Evolutionary conservation across 139 green algal species (phyloP).

Genomic region (Coccomyxa sp.): DNA sequence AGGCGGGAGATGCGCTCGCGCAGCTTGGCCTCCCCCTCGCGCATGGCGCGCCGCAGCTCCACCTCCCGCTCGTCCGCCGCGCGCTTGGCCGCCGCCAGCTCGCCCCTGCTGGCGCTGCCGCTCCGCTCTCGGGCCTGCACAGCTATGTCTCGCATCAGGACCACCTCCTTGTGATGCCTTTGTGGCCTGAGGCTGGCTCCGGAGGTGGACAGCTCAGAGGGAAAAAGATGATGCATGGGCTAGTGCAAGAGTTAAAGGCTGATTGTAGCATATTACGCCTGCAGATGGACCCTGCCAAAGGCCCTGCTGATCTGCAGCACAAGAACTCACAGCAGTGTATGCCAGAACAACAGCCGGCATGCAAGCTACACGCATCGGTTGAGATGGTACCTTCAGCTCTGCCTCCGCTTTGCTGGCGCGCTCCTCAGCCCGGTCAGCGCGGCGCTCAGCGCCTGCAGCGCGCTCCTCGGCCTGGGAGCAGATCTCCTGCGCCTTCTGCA

Average conservation of each 20-base stretch:
- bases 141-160: no score
- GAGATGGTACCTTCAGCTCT: constrained; percentile 7
- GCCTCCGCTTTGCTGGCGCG: constrained; percentile 2
- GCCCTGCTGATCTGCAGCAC: no score
- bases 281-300: no score
- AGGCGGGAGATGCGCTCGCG: constrained; percentile 4
- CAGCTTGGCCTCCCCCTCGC: constrained; percentile 10
- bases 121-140: neutral
- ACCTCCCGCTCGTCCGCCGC: constrained; percentile 20
- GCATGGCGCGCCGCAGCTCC: constrained; percentile 20
- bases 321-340: no score
- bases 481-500: constrained; percentile 40
- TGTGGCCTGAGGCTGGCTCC: no score
- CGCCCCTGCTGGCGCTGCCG: neutral
- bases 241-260: no score
- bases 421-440: constrained; percentile 3
- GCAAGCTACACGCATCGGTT: no score
- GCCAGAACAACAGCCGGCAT: no score
- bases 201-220: no score
- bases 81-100: neutral
- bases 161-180: no score
- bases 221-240: no score
- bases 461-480: constrained; percentile 39
- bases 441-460: constrained; percentile 21
- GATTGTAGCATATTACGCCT: no score